These are phyloP conservation scores for Podila verticillata DNA, from an alignment of 192 early-diverging fungal species.

Conservation along the genomic window DNA sequence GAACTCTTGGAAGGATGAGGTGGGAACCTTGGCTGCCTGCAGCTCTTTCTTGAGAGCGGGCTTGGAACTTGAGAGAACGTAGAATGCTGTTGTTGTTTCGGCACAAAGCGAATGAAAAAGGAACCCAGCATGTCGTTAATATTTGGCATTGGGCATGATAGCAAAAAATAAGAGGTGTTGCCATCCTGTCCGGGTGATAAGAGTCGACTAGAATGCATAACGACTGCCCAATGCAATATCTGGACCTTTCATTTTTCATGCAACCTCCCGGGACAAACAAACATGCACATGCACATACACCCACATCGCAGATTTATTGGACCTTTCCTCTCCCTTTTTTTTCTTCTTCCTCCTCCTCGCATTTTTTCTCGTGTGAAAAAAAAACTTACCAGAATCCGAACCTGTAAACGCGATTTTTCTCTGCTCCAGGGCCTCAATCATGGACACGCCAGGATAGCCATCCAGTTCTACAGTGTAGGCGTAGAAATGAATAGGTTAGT, in stretches of 20 bases:
- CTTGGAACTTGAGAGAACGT: conserved; percentile 31
- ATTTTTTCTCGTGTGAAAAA: neutral
- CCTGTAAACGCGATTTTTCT: conserved; percentile 19
- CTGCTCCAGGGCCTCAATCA: conserved; percentile 20
- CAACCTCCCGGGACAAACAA: neutral
- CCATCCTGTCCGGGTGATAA: neutral
- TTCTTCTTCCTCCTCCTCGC: too few relatives aligned
- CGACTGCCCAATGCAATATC: neutral
- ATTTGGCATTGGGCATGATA: neutral
- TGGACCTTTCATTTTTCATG: neutral
- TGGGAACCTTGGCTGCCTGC: conserved; percentile 27
- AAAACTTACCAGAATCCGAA: conserved; percentile 21
- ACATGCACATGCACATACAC: too few relatives aligned
- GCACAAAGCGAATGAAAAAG: neutral
- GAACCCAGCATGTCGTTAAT: neutral
- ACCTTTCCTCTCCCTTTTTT: neutral
- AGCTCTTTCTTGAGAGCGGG: conserved; percentile 27
- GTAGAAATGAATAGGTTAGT: neutral
- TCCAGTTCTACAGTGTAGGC: conserved; percentile 6
- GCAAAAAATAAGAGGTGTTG: neutral
- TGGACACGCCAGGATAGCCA: conserved; percentile 34
- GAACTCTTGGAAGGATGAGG: conserved; percentile 36
- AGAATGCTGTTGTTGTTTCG: conserved; percentile 20
- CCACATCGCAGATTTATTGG: too few relatives aligned
- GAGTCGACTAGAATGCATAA: neutral